Base-by-base conservation (phyloP, 495 filamentous ascomycete species). In the Aspergillus nidulans region DNA sequence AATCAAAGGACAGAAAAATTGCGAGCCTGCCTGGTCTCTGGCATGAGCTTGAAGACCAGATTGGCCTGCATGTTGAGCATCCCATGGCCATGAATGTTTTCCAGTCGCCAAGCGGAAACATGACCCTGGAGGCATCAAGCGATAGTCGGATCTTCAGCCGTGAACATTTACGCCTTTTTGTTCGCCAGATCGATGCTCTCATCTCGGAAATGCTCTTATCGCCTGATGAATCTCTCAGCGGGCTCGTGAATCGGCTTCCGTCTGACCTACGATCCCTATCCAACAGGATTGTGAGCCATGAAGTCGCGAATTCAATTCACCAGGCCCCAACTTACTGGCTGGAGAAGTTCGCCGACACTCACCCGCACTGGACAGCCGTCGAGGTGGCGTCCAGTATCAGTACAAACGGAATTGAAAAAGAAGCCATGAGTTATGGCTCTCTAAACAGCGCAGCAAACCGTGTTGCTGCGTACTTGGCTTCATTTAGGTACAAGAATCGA, bases 301-400 rank as follows among this genome's bases (percentile, higher is more conserved):
- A 51, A 7, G 63, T 61, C 3, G 57, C 38, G 18, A 52, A 57
- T 13, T 66, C 68, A n/a, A 53, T 55, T 23, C 34, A 59, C 21
- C 44, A 55, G 19, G 49, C 40, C 32, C 68, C 70, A 6, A 66
- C 61, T 0, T 44, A 69, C 24, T 73, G 68, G 68, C 52, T 73
- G 21, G 70, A 71, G 39, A 42, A 57, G 21, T 58, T 72, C 48
- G 73, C 74, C 16, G 18, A 50, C 10, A 62, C 45, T 6, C 54
- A 74, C 16, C 73, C 76, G 4, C 59, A 70, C 2, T 77, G 68
- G 63, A 60, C 55, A 39, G 76, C 76, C 4, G 69, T 76, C 18
- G 69, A 77, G 47, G 73, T 75, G 9, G 73, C 70, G 20, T 69
- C 49, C 26, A 64, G 61, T 16, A 59, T 69, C 1, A 57, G 52